phyloP scores from a whole-genome alignment of 2,329 filamentous ascomycete species.

The Stachybotrys echinatus region DNA sequence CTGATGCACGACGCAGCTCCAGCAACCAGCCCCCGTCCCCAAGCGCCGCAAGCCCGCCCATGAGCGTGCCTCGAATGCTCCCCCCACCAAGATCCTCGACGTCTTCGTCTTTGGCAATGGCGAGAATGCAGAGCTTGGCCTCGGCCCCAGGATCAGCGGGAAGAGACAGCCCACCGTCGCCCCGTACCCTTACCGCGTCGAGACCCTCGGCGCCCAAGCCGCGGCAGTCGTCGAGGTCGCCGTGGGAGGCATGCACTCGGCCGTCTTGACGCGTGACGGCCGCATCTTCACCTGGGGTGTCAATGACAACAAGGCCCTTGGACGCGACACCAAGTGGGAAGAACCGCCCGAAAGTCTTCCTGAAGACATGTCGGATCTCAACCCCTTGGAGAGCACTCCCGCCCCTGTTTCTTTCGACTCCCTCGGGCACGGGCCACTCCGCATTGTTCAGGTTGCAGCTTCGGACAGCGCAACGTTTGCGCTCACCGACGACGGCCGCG shows the following conservation, averaged over 20 bases:
- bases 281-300: constrained; percentile 62
- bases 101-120: background rate
- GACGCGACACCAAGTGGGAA: constrained; percentile 49
- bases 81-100: background rate
- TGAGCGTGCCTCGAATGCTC: background rate
- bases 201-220: background rate
- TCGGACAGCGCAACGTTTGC: too few relatives aligned
- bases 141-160: background rate
- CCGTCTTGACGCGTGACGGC: constrained; percentile 58
- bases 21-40: too few relatives aligned
- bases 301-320: constrained; percentile 60
- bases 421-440: constrained; percentile 38
- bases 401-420: constrained; percentile 35
- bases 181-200: background rate
- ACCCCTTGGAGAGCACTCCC: constrained; percentile 54
- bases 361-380: constrained; percentile 40
- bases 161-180: background rate
- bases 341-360: constrained; percentile 15
- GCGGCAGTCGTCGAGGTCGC: constrained; percentile 57
- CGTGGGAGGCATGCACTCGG: constrained; percentile 58
- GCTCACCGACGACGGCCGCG: too few relatives aligned
- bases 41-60: too few relatives aligned
- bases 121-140: background rate
- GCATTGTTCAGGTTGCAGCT: constrained; percentile 54
- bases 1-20: too few relatives aligned